These are phyloP conservation scores for Pyricularia grisea DNA, from an alignment of 2,329 filamentous ascomycete species.

Conservation along the genomic window DNA sequence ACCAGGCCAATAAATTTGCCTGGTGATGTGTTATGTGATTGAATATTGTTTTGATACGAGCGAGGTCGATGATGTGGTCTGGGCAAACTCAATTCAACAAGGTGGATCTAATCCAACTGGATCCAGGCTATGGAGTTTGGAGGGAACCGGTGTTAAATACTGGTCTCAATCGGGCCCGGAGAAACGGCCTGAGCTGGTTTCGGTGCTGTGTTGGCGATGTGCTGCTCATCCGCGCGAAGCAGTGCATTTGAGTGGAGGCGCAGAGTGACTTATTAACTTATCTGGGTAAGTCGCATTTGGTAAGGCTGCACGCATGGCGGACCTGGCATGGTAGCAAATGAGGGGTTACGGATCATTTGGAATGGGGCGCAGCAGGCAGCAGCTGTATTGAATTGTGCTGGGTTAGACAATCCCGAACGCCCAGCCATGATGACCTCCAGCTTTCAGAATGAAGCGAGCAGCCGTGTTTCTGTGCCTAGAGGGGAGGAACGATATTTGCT, in stretches of 20 bases:
- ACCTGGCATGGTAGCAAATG: neutral
- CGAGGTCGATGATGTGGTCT: neutral
- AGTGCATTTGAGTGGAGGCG: neutral
- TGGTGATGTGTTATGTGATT: neutral
- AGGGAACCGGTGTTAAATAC: neutral
- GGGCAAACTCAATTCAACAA: neutral
- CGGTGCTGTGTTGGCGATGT: neutral
- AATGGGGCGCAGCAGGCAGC: neutral
- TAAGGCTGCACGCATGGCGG: neutral
- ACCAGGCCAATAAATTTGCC: neutral
- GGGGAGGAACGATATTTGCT: neutral
- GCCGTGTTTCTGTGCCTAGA: neutral
- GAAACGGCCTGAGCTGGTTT: neutral
- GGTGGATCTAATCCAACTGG: neutral
- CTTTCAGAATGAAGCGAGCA: neutral
- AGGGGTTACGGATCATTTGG: neutral
- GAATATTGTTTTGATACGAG: neutral
- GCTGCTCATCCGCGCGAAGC: neutral
- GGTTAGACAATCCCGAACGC: neutral
- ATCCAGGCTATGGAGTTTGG: too few relatives aligned
- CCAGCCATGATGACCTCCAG: neutral
- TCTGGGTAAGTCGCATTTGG: neutral
- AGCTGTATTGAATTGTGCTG: neutral
- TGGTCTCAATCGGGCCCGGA: neutral
- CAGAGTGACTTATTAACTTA: neutral